phyloP scores from a whole-genome alignment of 306 rosid species.

The Vachellia pachyceras region DNA sequence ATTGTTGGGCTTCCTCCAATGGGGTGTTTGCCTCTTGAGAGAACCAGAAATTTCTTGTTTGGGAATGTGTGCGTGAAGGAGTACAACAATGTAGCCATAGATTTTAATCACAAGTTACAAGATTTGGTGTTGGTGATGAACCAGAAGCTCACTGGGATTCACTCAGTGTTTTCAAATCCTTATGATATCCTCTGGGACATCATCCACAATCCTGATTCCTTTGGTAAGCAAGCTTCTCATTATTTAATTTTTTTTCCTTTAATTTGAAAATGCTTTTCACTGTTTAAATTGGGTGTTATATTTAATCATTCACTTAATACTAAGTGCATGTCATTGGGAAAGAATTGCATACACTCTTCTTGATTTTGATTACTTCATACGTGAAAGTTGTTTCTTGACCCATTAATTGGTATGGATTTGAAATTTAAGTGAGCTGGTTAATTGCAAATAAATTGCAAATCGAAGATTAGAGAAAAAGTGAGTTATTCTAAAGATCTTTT shows the following conservation, averaged over 20 bases:
- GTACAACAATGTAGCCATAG: constrained; percentile 48
- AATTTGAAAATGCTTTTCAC: neutral
- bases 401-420: neutral
- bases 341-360: neutral
- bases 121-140: constrained; percentile 40
- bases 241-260: neutral
- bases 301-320: neutral
- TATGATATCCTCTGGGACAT: constrained; percentile 48
- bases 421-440: neutral
- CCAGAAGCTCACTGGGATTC: constrained; percentile 38
- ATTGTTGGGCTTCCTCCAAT: constrained; percentile 63
- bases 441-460: neutral
- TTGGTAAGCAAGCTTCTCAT: constrained; percentile 37
- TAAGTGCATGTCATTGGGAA: neutral
- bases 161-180: constrained; percentile 49
- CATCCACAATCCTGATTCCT: constrained; percentile 47
- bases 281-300: neutral
- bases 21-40: constrained; percentile 73
- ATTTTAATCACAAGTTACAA: constrained; percentile 57
- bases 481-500: too few relatives aligned
- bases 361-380: neutral
- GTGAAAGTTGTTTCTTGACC: neutral
- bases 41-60: constrained; percentile 40
- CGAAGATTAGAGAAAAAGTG: too few relatives aligned
- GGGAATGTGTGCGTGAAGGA: constrained; percentile 48